Evolutionary conservation across 176 grass and related monocot species (phyloP).

Genomic region (Stipa capillata): DNA sequence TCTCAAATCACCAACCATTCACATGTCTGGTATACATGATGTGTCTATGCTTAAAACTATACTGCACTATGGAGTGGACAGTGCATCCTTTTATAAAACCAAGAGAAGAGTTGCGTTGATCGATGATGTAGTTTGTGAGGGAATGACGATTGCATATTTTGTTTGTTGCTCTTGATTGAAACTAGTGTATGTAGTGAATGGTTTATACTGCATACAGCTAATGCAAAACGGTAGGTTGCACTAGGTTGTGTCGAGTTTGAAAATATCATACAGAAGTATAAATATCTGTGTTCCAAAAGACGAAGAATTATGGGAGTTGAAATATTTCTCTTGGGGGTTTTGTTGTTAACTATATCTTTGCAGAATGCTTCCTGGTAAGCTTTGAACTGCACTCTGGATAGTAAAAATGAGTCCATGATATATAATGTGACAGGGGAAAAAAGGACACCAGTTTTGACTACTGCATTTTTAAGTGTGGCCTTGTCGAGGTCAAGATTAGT

Average conservation of each 20-base stretch:
- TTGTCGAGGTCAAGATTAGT: neutral
- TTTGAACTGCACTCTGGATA: neutral
- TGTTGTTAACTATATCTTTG: neutral
- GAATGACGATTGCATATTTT: neutral
- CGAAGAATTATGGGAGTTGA: neutral
- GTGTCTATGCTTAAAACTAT: neutral
- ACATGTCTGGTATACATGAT: neutral
- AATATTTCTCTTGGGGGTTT: neutral
- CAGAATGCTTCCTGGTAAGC: neutral
- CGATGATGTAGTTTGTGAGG: neutral
- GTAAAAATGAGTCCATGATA: neutral
- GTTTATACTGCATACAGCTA: neutral
- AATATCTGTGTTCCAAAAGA: neutral
- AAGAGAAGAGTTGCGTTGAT: neutral
- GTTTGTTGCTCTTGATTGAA: neutral
- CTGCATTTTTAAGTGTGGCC: neutral
- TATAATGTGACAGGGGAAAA: neutral
- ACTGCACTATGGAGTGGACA: neutral
- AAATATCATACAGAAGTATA: neutral
- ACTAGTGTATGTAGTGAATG: neutral
- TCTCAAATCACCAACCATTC: neutral
- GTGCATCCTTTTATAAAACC: neutral
- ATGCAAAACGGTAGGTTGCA: neutral
- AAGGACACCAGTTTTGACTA: neutral
- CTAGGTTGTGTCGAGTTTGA: neutral